Base-by-base conservation (phyloP, 1,284 basidiomycete genomes). In the Tilletia setariae region DNA sequence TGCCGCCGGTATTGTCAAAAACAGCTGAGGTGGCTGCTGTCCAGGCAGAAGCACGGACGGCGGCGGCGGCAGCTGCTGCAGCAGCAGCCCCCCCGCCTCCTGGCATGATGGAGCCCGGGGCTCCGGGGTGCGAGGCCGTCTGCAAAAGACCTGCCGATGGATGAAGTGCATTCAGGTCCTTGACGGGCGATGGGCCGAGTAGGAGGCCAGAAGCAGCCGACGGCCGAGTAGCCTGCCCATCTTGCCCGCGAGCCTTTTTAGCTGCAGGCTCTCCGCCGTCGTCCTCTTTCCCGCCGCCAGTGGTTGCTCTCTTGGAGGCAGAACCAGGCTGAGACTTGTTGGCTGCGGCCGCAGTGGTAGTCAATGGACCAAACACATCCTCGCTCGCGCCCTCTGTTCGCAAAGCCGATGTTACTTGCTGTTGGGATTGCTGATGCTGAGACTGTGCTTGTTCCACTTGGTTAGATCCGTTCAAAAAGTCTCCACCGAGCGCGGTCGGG, bases 161-260 rank as follows among this genome's bases (percentile, higher is more conserved):
- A 15, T 75, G 77, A 11, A 82, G 75, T 13, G 72, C 71, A 63
- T 81, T 80, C 53, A 82, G 71, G 49, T 82, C 79, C 67, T 74
- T 79, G 68, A 82, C 79, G 6, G 76, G 77, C 65, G 78, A 74
- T 15, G 71, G 73, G 43, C 70, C 77, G 23, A 74, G 44, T 51
- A 53, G 67, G n/a, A 44, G 11, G 25, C 42, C 61, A 19, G 61
- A n/a, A 42, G 8, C 47, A 49, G 9, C 56, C 9, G 16, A 19
- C 23, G 25, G 25, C 9, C 53, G 2, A 4, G 25, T 7, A 28
- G 25, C 25, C 23, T 21, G 16, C 13, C 53, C 53, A 59, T 59
- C 53, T 8, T 6, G 23, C 9, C 23, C 53, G 6, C 53, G 53
- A 25, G 53, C 53, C 25, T 25, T 59, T 30, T 59, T 59, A 8